phyloP scores from a whole-genome alignment of 805 yeast genomes.

The Ogataea neopini region DNA sequence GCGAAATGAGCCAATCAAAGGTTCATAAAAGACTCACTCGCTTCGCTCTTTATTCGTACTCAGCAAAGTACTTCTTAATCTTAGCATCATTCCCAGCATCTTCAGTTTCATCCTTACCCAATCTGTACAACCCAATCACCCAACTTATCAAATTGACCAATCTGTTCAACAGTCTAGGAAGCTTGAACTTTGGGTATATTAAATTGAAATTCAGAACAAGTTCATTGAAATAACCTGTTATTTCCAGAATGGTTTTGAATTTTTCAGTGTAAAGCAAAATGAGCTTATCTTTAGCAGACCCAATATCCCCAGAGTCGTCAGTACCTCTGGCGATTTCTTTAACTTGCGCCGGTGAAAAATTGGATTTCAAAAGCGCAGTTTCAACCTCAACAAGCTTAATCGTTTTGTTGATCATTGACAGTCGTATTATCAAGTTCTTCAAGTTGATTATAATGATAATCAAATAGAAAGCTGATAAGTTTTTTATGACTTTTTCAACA shows the following conservation, averaged over 20 bases:
- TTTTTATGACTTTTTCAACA: conserved; percentile 21
- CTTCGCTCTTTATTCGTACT: conserved; percentile 3
- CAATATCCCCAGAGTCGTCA: neutral
- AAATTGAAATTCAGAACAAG: conserved; percentile 31
- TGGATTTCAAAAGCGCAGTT: conserved; percentile 15
- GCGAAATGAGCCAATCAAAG: too few species aligned
- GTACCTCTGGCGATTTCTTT: conserved; percentile 2
- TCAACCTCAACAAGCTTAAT: conserved; percentile 27
- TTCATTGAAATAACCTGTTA: conserved; percentile 34
- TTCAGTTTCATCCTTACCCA: conserved; percentile 30
- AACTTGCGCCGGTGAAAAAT: conserved; percentile 5
- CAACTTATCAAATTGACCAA: conserved; percentile 31
- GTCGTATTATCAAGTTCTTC: conserved; percentile 25
- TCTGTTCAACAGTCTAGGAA: conserved; percentile 25
- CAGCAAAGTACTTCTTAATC: conserved; percentile 5
- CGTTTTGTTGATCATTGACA: conserved; percentile 27
- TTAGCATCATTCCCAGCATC: conserved; percentile 17
- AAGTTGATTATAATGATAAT: conserved; percentile 32
- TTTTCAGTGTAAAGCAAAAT: conserved; percentile 28
- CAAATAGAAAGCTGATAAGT: conserved; percentile 31
- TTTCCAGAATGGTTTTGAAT: conserved; percentile 28
- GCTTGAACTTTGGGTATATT: conserved; percentile 21
- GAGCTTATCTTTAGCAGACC: conserved; percentile 20
- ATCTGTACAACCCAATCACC: conserved; percentile 31
- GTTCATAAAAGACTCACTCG: too few species aligned